Evolutionary conservation across 768 basidiomycete genomes (phyloP).

Genomic region (Psilocybe azurescens): DNA sequence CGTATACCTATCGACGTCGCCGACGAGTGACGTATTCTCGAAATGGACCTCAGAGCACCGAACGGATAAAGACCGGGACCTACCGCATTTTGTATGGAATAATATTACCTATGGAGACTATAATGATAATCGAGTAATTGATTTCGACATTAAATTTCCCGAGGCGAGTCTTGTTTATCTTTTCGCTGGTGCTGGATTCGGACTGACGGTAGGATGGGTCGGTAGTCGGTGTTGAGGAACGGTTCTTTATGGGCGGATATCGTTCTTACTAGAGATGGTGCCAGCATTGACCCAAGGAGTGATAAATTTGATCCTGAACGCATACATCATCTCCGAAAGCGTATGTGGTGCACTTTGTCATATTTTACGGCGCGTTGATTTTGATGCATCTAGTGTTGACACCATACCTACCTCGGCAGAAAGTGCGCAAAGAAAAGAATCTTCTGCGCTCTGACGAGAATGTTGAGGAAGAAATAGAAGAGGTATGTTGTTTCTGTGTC

Average conservation of each 20-base stretch:
- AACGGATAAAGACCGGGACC: constrained; percentile 49
- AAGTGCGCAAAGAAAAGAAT: constrained; percentile 82
- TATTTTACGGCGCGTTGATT: constrained; percentile 7
- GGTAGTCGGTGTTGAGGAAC: constrained; percentile 77
- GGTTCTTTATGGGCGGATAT: constrained; percentile 86
- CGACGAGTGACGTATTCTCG: constrained; percentile 62
- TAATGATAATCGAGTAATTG: constrained; percentile 59
- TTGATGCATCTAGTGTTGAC: constrained; percentile 67
- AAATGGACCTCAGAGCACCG: constrained; percentile 56
- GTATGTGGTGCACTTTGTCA: constrained; percentile 45
- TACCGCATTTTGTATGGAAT: constrained; percentile 79
- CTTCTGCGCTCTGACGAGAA: constrained; percentile 58
- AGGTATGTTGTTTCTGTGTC: constrained; percentile 44
- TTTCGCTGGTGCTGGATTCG: constrained; percentile 3
- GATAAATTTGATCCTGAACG: constrained; percentile 55
- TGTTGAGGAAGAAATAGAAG: constrained; percentile 48
- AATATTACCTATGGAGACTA: constrained; percentile 83
- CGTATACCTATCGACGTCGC: constrained; percentile 74
- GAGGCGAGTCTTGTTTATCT: constrained; percentile 47
- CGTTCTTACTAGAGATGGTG: constrained; percentile 70
- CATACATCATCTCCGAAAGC: constrained; percentile 76
- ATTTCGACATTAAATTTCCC: constrained; percentile 70
- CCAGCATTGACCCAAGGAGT: constrained; percentile 67
- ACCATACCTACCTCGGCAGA: constrained; percentile 76
- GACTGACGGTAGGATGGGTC: not conserved